Evolutionary conservation across 257 asterid species (phyloP).

Genomic region (Nicotiana sylvestris): DNA sequence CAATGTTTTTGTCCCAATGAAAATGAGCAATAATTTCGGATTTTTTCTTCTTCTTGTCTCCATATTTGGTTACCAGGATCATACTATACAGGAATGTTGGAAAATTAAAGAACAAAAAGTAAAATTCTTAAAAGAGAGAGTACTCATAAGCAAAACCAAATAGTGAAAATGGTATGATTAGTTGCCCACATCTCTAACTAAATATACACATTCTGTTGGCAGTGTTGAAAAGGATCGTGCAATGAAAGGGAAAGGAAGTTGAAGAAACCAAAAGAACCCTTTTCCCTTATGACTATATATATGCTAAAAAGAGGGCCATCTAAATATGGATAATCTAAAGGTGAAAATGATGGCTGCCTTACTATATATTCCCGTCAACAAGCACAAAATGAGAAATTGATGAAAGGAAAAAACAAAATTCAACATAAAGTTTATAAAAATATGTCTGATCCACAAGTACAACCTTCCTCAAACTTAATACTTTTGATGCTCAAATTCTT

Average conservation of each 20-base stretch:
- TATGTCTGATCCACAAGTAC: constrained; percentile 1
- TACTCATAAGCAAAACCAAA: background rate
- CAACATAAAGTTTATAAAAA: background rate
- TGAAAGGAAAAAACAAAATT: background rate
- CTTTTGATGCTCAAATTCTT: background rate
- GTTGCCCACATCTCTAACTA: background rate
- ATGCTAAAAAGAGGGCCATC: constrained; percentile 5
- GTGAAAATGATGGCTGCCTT: constrained; percentile 4
- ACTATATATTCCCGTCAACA: constrained; percentile 16
- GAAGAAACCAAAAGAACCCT: constrained; percentile 33
- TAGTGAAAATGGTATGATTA: background rate
- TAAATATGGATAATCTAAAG: constrained; percentile 19
- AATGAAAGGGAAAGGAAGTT: constrained; percentile 26
- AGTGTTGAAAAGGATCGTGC: constrained; percentile 20
- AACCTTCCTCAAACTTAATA: background rate
- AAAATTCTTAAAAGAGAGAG: background rate
- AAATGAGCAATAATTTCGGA: background rate
- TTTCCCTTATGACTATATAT: constrained; percentile 21
- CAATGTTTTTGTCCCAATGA: background rate
- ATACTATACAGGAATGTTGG: background rate
- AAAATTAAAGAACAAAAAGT: background rate
- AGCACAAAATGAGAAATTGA: background rate
- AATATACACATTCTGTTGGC: constrained; percentile 3
- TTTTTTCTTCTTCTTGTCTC: background rate
- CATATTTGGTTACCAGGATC: background rate